Evolutionary conservation across 2,329 filamentous ascomycete genomes (phyloP).

Genomic region (Diaporthe caulivora): DNA sequence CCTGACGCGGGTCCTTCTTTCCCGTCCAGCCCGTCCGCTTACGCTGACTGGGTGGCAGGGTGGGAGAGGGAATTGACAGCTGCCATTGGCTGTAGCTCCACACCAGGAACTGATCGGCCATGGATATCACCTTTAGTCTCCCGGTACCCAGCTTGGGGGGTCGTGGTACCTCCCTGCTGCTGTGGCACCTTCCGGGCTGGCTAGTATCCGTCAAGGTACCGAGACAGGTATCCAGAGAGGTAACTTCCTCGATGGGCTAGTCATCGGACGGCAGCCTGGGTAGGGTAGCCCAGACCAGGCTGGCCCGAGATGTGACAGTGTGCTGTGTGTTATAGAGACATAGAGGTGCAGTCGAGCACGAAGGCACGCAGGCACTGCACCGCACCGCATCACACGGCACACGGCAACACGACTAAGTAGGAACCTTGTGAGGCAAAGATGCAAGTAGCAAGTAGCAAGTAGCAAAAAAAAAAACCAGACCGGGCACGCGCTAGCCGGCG

Average conservation of each 20-base stretch:
- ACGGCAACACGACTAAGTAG: slow-evolving; percentile 6
- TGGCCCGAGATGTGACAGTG: not conserved
- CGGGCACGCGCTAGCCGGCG: slow-evolving; percentile 18
- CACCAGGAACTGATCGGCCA: slow-evolving; percentile 7
- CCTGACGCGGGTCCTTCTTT: slow-evolving; percentile 30
- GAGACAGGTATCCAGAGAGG: too few relatives aligned
- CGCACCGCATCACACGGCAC: not conserved
- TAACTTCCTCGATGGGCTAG: not conserved
- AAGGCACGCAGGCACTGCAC: too few relatives aligned
- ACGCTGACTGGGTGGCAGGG: not conserved
- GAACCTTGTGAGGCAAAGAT: not conserved
- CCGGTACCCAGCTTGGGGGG: not conserved
- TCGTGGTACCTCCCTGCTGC: not conserved
- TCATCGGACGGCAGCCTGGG: slow-evolving; percentile 3
- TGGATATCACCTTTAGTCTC: not conserved
- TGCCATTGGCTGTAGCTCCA: slow-evolving; percentile 32
- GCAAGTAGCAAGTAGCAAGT: slow-evolving; percentile 5
- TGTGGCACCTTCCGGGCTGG: not conserved
- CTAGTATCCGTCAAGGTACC: not conserved
- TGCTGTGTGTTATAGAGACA: not conserved
- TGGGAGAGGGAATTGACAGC: not conserved
- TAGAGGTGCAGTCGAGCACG: not conserved
- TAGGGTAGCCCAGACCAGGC: not conserved
- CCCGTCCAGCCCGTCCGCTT: slow-evolving; percentile 11
- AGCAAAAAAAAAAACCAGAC: not conserved